These are phyloP conservation scores for Clavispora asparagi DNA, from an alignment of 805 yeast genomes.

Conservation along the genomic window DNA sequence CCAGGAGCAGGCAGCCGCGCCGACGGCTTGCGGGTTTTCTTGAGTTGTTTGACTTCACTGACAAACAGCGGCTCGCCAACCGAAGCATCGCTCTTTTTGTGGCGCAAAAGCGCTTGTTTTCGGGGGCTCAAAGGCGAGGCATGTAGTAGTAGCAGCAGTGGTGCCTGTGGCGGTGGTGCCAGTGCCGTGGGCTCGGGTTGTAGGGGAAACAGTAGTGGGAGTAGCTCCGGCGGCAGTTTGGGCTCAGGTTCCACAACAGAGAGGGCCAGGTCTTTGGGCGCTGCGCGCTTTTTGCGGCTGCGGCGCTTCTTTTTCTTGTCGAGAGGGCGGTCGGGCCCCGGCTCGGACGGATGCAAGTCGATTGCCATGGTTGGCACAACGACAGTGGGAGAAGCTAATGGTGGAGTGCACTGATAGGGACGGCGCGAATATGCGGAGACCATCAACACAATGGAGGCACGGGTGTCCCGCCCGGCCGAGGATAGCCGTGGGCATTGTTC, in stretches of 20 bases:
- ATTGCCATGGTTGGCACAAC: background rate
- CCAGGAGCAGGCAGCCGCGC: background rate
- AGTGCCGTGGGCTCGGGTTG: too few relatives aligned
- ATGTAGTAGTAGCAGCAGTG: background rate
- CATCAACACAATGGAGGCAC: background rate
- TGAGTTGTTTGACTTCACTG: conserved; percentile 22
- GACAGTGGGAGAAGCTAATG: background rate
- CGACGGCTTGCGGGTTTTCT: conserved; percentile 13
- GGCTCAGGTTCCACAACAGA: background rate
- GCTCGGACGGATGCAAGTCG: background rate
- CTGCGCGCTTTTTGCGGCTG: background rate
- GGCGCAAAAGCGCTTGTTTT: conserved; percentile 34
- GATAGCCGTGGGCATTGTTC: too few relatives aligned
- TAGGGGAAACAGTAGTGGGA: background rate
- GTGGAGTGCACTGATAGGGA: background rate
- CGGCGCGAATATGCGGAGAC: background rate
- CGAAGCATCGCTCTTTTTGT: conserved; percentile 26
- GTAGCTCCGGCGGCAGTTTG: too few relatives aligned
- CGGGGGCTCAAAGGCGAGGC: conserved; percentile 26
- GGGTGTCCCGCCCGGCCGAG: too few relatives aligned
- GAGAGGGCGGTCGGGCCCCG: background rate
- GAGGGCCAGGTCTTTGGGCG: background rate
- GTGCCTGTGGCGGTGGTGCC: too few relatives aligned
- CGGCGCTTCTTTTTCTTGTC: background rate
- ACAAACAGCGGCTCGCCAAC: conserved; percentile 17